A percentile compares a stretch with the other conserved stretches of the same genome.
Conservation (phyloP, 331 rosid species). For the Malus hybrid region DNA sequence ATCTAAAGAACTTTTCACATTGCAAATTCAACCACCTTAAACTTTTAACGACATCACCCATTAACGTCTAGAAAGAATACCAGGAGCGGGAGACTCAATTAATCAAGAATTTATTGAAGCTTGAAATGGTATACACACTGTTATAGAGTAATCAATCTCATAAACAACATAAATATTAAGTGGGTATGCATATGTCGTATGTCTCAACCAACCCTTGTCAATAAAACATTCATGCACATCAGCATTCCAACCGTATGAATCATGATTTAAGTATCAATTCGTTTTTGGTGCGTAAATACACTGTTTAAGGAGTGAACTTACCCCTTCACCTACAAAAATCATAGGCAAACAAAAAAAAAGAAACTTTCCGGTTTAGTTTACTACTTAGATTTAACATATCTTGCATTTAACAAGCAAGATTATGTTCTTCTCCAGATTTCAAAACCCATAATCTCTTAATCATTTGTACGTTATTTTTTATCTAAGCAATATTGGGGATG, state of each 20-base stretch:
- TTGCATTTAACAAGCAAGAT: not conserved
- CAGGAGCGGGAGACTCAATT: no score
- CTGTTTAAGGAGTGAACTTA: not conserved
- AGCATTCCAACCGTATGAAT: not conserved
- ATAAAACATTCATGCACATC: not conserved
- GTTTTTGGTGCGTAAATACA: not conserved
- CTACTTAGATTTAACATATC: not conserved
- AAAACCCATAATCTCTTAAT: not conserved
- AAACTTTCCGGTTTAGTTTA: not conserved
- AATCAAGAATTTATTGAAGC: not conserved
- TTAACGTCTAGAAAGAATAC: not conserved
- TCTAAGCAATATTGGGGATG: no score
- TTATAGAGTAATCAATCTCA: not conserved
- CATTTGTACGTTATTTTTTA: no score
- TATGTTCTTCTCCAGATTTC: not conserved
- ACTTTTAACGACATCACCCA: not conserved
- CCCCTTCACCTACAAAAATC: not conserved
- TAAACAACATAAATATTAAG: not conserved
- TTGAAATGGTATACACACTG: not conserved
- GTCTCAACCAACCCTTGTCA: not conserved
- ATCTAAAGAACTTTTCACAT: not conserved
- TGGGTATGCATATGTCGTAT: not conserved
- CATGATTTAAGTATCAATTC: not conserved
- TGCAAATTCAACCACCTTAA: not conserved
- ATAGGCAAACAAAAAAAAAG: not conserved